These are phyloP conservation scores for Aspergillus caelatus DNA, from an alignment of 2,329 filamentous ascomycete genomes.

Conservation along the genomic window DNA sequence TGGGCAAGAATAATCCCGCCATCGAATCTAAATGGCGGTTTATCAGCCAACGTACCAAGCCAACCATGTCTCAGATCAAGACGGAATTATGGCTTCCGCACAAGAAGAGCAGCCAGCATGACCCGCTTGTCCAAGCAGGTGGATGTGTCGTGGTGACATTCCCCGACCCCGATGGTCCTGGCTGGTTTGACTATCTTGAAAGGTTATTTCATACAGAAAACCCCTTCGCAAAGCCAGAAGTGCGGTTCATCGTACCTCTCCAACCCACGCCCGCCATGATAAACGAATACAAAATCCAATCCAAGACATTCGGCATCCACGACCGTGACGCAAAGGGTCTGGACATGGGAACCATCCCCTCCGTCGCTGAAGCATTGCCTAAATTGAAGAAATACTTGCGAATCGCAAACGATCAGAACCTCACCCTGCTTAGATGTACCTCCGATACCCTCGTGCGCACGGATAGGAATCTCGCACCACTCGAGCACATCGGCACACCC, in stretches of 20 bases:
- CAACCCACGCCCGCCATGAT: neutral
- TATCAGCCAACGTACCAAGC: slow-evolving; percentile 29
- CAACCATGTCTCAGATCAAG: slow-evolving; percentile 23
- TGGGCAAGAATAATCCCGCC: neutral
- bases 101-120: slow-evolving; percentile 9
- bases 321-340: neutral
- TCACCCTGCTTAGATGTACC: slow-evolving; percentile 13
- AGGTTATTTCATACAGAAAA: neutral
- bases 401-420: neutral
- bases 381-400: slow-evolving; percentile 5
- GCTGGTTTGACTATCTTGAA: neutral
- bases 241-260: neutral
- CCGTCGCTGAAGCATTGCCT: neutral
- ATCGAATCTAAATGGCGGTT: slow-evolving; percentile 22
- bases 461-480: slow-evolving; percentile 23
- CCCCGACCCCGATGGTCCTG: neutral
- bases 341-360: neutral
- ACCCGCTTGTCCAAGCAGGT: slow-evolving; percentile 18
- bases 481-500: slow-evolving; percentile 23
- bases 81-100: slow-evolving; percentile 24
- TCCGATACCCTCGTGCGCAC: slow-evolving; percentile 22
- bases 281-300: neutral
- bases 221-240: neutral
- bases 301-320: slow-evolving; percentile 6
- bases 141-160: slow-evolving; percentile 16